Evolutionary conservation across 106 monocot species (phyloP).

Genomic region (Cymbidium sinense): DNA sequence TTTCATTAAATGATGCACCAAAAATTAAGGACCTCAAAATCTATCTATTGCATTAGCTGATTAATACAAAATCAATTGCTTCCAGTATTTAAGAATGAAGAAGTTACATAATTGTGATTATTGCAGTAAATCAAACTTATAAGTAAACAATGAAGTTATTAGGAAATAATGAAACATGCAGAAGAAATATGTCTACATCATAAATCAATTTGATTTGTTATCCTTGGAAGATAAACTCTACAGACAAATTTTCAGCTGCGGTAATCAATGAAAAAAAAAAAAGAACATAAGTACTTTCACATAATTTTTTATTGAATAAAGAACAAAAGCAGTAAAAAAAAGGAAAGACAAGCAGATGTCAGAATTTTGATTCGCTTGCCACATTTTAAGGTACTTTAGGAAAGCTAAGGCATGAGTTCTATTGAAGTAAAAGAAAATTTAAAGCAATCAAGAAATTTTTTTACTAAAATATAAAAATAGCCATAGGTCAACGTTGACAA

Average conservation of each 20-base stretch:
- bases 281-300: not conserved
- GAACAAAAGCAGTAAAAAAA: not conserved
- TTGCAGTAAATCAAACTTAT: not conserved
- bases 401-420: not conserved
- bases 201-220: not conserved
- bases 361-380: not conserved
- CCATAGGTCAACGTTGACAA: not conserved
- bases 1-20: not conserved
- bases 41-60: not conserved
- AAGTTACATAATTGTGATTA: not conserved
- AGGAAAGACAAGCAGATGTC: not conserved
- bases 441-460: not conserved
- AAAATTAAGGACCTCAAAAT: not conserved
- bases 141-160: not conserved
- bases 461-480: not conserved
- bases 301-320: not conserved
- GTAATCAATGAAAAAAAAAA: not conserved
- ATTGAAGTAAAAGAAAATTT: not conserved
- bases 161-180: not conserved
- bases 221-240: not conserved
- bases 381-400: not conserved
- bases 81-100: not conserved
- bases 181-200: not conserved
- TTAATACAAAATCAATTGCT: not conserved
- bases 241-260: not conserved